phyloP scores from a whole-genome alignment of 2,329 filamentous ascomycete genomes.

The Cladosporium sp. region DNA sequence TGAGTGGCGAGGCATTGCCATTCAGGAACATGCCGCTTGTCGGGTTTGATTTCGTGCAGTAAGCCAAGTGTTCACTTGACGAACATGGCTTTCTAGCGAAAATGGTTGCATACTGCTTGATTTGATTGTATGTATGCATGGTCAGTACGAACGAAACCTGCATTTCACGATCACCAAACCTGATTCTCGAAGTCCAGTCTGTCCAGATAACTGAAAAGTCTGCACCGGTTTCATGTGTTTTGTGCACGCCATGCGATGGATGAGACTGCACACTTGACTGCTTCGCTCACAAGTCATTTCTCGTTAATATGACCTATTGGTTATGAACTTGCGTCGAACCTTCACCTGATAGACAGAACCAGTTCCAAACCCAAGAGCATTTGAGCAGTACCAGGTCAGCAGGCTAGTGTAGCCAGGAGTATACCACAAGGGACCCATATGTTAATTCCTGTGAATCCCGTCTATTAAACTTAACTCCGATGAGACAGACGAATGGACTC shows the following conservation, averaged over 20 bases:
- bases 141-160: no score
- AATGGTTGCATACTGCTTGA: no score
- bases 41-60: no score
- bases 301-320: background rate
- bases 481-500: background rate
- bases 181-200: background rate
- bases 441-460: no score
- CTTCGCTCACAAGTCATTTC: background rate
- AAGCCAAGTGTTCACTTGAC: no score
- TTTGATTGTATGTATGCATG: no score
- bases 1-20: no score
- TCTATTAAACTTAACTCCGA: no score
- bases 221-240: background rate
- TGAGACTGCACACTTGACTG: background rate
- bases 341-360: background rate
- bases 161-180: background rate
- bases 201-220: background rate
- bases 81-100: no score
- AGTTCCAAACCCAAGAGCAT: background rate
- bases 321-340: background rate
- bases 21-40: no score
- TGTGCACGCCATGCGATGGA: background rate
- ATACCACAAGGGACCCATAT: background rate
- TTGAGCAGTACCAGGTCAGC: background rate
- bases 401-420: background rate